Evolutionary conservation across 75 land plant genomes (phyloP).

Genomic region (Sequoiadendron giganteum): DNA sequence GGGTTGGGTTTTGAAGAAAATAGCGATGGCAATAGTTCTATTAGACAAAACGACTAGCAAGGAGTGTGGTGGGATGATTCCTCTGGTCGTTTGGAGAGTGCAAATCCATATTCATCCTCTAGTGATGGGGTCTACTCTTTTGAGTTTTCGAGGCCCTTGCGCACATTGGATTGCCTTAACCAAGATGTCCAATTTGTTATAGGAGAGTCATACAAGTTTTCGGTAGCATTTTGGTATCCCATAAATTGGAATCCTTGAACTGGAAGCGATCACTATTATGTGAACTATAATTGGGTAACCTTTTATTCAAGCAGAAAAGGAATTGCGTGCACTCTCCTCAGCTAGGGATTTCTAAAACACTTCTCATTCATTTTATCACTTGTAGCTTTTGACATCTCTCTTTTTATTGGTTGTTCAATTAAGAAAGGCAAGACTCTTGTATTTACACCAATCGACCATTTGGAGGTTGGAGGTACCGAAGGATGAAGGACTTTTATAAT

Average conservation of each 20-base stretch:
- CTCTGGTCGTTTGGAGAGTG: constrained; percentile 74
- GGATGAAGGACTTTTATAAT: too few species aligned
- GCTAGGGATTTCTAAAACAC: constrained; percentile 33
- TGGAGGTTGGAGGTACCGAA: too few species aligned
- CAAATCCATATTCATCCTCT: constrained; percentile 66
- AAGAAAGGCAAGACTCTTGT: constrained; percentile 37
- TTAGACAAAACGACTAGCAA: too few species aligned
- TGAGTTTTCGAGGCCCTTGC: constrained; percentile 93
- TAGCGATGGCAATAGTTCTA: too few species aligned
- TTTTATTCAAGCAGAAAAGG: constrained; percentile 34
- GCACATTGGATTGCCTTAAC: constrained; percentile 87
- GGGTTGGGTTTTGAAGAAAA: too few species aligned
- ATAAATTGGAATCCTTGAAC: constrained; percentile 64
- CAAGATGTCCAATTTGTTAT: constrained; percentile 97
- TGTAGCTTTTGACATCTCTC: constrained; percentile 50
- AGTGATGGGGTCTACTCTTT: constrained; percentile 71
- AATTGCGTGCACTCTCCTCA: neutral
- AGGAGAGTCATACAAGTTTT: constrained; percentile 67
- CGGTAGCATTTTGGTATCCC: constrained; percentile 96
- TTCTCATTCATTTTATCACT: constrained; percentile 71
- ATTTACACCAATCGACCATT: constrained; percentile 68
- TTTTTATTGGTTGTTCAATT: constrained; percentile 57
- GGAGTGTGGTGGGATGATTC: too few species aligned
- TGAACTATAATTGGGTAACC: constrained; percentile 83
- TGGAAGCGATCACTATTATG: constrained; percentile 71